Evolutionary conservation across 257 asterid genomes (phyloP), one percentile per base, ranked within the genome.

Genomic region (Eustoma russellianum): DNA sequence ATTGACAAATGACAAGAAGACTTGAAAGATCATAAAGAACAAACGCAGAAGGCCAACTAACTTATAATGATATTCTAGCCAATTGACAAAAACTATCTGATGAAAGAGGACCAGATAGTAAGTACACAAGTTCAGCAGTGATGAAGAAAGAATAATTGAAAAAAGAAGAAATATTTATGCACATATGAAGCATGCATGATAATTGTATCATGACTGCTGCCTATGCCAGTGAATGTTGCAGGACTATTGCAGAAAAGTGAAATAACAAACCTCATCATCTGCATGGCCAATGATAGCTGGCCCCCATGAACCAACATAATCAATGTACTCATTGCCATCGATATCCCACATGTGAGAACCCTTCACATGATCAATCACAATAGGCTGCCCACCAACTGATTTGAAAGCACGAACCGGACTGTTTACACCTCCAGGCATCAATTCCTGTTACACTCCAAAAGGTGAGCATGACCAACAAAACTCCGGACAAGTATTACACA

Each of bases 291-390:
- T 92, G 55, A 88, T 88, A 65, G 97, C 97, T 13, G 99, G 99
- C 17, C 99, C 99, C 99, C 97, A 88, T n/a, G 97, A 92, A 64
- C 99, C 99, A 53, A 92, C 97, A 49, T 92, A 92, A 79, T 92
- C 99, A 43, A 92, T 88, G 81, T 92, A 92, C 74, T 92, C 95
- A 49, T 92, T 92, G 52, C 99, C 97, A 70, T 92, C 97, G 13
- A 92, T 88, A 65, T 92, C 95, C 91, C 88, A 72, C 99, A 92
- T 88, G 64, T 18, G 94, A 24, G 94, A 85, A 63, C 99, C 99
- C 79, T 92, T 92, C 58, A 85, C 97, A 5, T 88, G 81, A 70
- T 88, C 99, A 38, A 92, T 70, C 54, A 92, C 41, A 51, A 92
- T 78, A 50, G 99, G 99, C 66, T 88, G 99, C 56, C 99, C 97